Conservation (phyloP, 345 rosid species). For the Sonneratia caseolaris region DNA sequence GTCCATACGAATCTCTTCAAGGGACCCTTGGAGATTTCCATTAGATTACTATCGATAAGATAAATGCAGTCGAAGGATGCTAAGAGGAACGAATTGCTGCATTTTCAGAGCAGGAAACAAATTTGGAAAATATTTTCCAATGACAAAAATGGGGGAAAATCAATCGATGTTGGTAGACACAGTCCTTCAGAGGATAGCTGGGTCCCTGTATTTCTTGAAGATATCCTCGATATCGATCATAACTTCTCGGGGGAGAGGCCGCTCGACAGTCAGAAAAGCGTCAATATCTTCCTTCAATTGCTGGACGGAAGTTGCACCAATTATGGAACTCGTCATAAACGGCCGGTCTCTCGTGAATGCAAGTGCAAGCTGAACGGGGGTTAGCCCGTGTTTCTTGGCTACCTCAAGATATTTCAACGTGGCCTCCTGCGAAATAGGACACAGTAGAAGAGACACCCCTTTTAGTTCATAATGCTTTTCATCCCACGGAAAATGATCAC, state of each 20-base stretch:
- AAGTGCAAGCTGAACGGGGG: constrained; percentile 65
- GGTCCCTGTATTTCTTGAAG: constrained; percentile 65
- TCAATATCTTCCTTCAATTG: constrained; percentile 81
- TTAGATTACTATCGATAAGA: too few relatives aligned
- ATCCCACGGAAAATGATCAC: too few relatives aligned
- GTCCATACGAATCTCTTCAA: too few relatives aligned
- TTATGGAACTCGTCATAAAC: constrained; percentile 67
- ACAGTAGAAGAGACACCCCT: not conserved
- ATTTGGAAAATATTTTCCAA: too few relatives aligned
- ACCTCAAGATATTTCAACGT: constrained; percentile 51
- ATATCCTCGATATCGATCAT: constrained; percentile 54
- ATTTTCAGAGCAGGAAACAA: too few relatives aligned
- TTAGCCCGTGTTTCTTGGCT: constrained; percentile 64
- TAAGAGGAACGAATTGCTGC: too few relatives aligned
- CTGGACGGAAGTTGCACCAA: constrained; percentile 66
- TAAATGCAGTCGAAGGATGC: too few relatives aligned
- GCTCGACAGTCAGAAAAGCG: constrained; percentile 47
- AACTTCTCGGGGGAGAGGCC: constrained; percentile 54
- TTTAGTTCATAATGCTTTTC: too few relatives aligned
- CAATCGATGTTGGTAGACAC: not conserved
- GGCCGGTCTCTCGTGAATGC: constrained; percentile 74
- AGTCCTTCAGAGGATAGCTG: constrained; percentile 23
- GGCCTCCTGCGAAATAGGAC: constrained; percentile 47
- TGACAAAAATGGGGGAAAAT: not conserved
- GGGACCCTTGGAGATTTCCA: too few relatives aligned